Percentiles rank a stretch among this genome's conserved stretches.
Evolutionary conservation across 148 eudicot genomes (phyloP).

Genomic region (Nepenthes gracilis): DNA sequence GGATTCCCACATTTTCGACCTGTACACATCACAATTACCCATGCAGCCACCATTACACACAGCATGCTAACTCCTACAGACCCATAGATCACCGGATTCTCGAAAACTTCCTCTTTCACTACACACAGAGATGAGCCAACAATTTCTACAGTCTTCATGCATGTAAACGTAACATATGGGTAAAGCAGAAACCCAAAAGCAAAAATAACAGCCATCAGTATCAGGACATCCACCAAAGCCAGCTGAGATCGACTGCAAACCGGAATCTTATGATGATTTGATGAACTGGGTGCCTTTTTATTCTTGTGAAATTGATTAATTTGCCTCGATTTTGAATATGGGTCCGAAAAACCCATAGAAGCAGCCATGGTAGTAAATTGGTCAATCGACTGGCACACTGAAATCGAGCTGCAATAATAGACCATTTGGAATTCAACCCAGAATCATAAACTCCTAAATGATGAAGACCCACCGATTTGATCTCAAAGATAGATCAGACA

Average conservation of each 20-base stretch:
- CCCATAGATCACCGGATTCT: constrained; percentile 59
- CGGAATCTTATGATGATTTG: constrained; percentile 13
- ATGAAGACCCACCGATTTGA: not conserved
- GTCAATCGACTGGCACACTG: constrained; percentile 23
- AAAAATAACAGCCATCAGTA: constrained; percentile 58
- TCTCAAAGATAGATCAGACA: constrained; percentile 7
- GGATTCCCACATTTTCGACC: constrained; percentile 54
- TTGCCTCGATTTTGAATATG: constrained; percentile 38
- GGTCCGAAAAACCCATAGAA: constrained; percentile 32
- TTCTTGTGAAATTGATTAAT: constrained; percentile 28
- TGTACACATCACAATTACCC: constrained; percentile 46
- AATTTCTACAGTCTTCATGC: constrained; percentile 17
- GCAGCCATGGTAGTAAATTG: constrained; percentile 47
- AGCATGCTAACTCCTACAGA: constrained; percentile 57
- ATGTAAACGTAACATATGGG: constrained; percentile 39
- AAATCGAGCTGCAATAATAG: constrained; percentile 24
- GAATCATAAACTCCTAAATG: not conserved
- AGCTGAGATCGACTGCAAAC: constrained; percentile 49
- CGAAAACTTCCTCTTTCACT: constrained; percentile 44
- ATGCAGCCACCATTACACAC: constrained; percentile 43
- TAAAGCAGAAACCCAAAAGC: constrained; percentile 63
- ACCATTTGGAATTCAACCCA: constrained; percentile 37
- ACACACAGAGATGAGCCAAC: constrained; percentile 17
- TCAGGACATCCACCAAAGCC: constrained; percentile 54
- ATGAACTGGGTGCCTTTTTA: constrained; percentile 22